A percentile compares a stretch with the other conserved stretches of the same genome.
phyloP scores from a whole-genome alignment of 108 stramenopile genomes.

The Cyclotella atomus region DNA sequence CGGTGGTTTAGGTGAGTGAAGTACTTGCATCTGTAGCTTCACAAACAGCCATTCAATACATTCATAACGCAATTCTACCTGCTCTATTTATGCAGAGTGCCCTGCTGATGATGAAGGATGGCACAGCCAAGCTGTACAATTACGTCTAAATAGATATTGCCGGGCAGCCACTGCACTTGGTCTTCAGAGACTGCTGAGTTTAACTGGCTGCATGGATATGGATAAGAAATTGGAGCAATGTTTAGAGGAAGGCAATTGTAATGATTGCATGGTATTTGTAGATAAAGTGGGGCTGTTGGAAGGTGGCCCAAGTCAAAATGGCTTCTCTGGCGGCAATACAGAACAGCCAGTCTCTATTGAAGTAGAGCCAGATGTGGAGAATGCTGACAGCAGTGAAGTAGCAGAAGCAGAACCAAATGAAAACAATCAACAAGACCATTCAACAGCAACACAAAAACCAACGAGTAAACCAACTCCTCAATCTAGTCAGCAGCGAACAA shows the following conservation, averaged over 20 bases:
- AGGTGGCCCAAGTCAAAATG: neutral
- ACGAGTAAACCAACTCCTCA: neutral
- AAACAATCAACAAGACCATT: too few species aligned
- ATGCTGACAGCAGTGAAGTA: neutral
- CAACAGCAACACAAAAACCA: neutral
- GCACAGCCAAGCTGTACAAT: conserved; percentile 43
- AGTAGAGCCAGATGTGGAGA: neutral
- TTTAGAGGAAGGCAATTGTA: conserved; percentile 35
- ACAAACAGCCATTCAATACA: neutral
- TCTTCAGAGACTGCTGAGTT: conserved; percentile 17
- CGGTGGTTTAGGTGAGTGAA: conserved; percentile 24
- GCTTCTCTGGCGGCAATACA: neutral
- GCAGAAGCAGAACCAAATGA: neutral
- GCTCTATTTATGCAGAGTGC: conserved; percentile 35
- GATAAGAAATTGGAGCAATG: conserved; percentile 30
- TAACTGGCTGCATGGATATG: conserved; percentile 52
- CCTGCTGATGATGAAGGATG: conserved; percentile 46
- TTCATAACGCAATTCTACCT: neutral
- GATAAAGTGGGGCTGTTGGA: conserved; percentile 18
- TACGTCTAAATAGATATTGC: conserved; percentile 54
- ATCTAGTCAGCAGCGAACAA: too few species aligned
- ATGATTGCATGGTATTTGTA: conserved; percentile 35
- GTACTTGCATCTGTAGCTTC: neutral
- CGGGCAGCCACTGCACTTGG: conserved; percentile 37
- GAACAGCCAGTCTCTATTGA: neutral